Evolutionary conservation across 257 asterid genomes (phyloP), one percentile per base, ranked within the genome.

Genomic region (Ajuga chamaepitys): DNA sequence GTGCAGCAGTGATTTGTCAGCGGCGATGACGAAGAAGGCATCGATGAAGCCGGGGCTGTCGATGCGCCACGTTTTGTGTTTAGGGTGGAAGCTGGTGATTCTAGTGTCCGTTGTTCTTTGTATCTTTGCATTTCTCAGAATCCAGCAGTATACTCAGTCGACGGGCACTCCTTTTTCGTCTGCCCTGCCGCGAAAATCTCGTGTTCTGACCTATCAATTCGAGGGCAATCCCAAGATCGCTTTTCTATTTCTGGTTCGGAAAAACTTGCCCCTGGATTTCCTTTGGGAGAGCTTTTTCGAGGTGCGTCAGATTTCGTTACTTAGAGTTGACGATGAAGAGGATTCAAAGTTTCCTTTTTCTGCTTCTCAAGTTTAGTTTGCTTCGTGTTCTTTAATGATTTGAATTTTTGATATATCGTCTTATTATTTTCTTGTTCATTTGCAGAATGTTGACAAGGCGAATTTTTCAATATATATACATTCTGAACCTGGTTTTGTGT

Each of bases 211-310:
- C 72, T 51, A 75, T 62, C 74, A 66, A 1, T 82, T 78, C 74
- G 50, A n/a, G 17, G 95, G 95, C 22, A 76, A 76, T 78, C 89
- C 95, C 1, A 94, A 86, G 77, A 70, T 94, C 72, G 95, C 99
- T 4, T 94, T 94, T 72, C 67, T 90, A 44, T 94, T 85, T 63
- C 84, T 90, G 16, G 82, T 81, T 35, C 82, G 95, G 62, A 76
- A 80, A 13, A 77, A 80, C 73, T 81, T 90, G 78, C 98, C 95
- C 20, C 96, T 94, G 30, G 99, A 90, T 86, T 94, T 90, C 67
- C 83, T 94, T 2, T 90, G 99, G 99, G 91, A 79, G 45, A 83
- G 83, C 68, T 94, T 86, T 74, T 86, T 94, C 63, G 87, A 94
- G 99, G 99, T 94, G 30, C 64, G 69, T 70, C 22, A 9, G 9